Evolutionary conservation across 116 monocot species (phyloP), one percentile per base, ranked within the genome.

Genomic region (Papilionanthe hybrid): DNA sequence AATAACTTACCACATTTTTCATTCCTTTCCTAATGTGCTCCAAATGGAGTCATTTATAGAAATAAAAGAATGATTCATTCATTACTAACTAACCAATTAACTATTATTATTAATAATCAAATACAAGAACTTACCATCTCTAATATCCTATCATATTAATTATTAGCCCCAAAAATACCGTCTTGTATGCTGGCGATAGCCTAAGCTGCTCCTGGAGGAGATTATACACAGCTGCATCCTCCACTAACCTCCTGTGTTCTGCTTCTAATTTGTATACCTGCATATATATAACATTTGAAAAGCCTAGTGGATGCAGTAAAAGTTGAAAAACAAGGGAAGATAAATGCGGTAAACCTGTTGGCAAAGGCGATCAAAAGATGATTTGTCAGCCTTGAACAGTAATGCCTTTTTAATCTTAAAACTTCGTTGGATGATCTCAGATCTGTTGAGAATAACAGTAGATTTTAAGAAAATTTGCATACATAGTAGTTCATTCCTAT

Each of bases 371-470:
- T 90, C 87, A 84, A 89, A 92, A 49, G 90, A 90, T 78, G 92
- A 90, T 43, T 80, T 89, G 47, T 92, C 80, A 11, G 90, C 90
- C 49, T 84, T 95, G 56, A 80, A 82, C 37, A 95, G 65, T 45
- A 95, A 81, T 28, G 92, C 90, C 81, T 90, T 95, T 50, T 88
- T 90, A 78, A 95, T 92, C 82, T 89, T 95, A 81, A 86, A 90
- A 78, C 91, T 95, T 55, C 92, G 80, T 67, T 92, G 79, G 20
- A 95, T 85, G 28, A 75, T 56, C 50, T 84, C 90, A 45, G 84
- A 95, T 79, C 95, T 95, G 75, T 20, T 19, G 48, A 50, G 13
- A 28, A 27, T 53, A 53, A 53, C 53, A 53, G 17, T 15, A 53
- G 17, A 53, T 37, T 37, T 37, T 37, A 37, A 1, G 37, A 37